Conservation (phyloP, 371 early-diverging fungal species). For the Rhizomucor pusillus region DNA sequence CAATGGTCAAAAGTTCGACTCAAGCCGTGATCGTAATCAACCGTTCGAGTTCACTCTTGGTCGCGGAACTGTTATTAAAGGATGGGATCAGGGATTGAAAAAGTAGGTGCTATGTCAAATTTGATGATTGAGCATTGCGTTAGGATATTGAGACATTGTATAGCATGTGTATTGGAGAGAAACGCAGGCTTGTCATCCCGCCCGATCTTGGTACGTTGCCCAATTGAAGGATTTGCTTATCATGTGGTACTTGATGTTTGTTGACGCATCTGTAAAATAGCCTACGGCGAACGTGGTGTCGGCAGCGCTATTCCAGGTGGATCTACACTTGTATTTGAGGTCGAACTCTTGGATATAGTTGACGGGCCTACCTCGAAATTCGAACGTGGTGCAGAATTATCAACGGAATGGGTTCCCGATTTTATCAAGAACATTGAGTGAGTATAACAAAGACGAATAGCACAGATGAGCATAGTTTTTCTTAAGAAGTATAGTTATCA, state of each 20-base stretch:
- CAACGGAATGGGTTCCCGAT: background rate
- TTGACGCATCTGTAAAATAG: constrained; percentile 10
- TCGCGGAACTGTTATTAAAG: constrained; percentile 62
- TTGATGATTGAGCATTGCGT: too few species aligned
- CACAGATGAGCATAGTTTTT: background rate
- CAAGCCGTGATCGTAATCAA: constrained; percentile 63
- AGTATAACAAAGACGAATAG: background rate
- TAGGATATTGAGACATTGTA: too few species aligned
- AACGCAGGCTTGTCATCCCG: constrained; percentile 80
- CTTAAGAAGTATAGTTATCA: constrained; percentile 1
- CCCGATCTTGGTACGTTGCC: constrained; percentile 53
- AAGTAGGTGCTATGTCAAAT: too few species aligned
- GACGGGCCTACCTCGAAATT: constrained; percentile 9
- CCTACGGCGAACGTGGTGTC: constrained; percentile 59
- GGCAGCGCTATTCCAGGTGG: constrained; percentile 58
- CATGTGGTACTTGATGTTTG: background rate
- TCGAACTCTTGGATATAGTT: constrained; percentile 60
- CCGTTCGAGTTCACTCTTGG: constrained; percentile 79
- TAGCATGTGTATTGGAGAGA: constrained; percentile 86
- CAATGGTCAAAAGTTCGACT: constrained; percentile 76
- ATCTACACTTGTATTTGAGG: constrained; percentile 67
- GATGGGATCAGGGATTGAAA: constrained; percentile 82
- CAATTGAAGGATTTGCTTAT: background rate
- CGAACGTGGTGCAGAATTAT: background rate
- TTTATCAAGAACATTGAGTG: constrained; percentile 6